A percentile compares a stretch with the other conserved stretches of the same genome.
Conservation (phyloP, 2,329 filamentous ascomycete species). For the Ascochyta pisi region DNA sequence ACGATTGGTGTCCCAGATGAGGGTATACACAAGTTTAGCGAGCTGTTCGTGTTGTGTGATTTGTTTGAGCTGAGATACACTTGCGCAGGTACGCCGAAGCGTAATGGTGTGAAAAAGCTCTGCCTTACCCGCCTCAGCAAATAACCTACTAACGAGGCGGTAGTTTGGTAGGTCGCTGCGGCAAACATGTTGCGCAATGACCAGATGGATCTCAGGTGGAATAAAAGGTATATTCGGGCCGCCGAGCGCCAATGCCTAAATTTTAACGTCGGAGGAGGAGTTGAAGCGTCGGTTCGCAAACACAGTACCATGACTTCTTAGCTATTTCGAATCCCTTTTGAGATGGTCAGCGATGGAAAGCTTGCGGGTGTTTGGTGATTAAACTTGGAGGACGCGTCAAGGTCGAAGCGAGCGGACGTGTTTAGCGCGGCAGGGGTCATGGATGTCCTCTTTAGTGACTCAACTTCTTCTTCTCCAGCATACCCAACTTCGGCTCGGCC, state of each 20-base stretch:
- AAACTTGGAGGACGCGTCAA: not conserved
- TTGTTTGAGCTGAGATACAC: conserved; percentile 11
- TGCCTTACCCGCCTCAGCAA: conserved; percentile 8
- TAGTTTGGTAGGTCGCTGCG: conserved; percentile 18
- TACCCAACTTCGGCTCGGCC: no score
- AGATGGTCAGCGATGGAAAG: no score
- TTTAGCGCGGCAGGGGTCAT: not conserved
- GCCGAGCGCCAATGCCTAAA: not conserved
- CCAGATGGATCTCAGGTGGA: conserved; percentile 21
- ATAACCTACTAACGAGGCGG: conserved; percentile 15
- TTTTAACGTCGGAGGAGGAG: not conserved
- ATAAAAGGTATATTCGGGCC: conserved; percentile 9
- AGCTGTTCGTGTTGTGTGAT: conserved; percentile 13
- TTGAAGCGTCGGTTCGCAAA: not conserved
- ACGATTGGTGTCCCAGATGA: conserved; percentile 20
- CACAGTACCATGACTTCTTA: not conserved
- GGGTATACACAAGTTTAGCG: conserved; percentile 12
- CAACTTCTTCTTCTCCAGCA: no score
- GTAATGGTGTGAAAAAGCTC: conserved; percentile 19
- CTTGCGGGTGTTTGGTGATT: not conserved
- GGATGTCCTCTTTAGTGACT: not conserved
- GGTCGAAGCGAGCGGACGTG: not conserved
- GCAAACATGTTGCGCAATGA: conserved; percentile 16
- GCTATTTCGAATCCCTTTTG: no score
- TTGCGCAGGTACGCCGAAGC: conserved; percentile 17